A percentile compares a stretch with the other conserved stretches of the same genome.
Conservation (phyloP, 352 stramenopile species). For the Globisporangium camurandrum region DNA sequence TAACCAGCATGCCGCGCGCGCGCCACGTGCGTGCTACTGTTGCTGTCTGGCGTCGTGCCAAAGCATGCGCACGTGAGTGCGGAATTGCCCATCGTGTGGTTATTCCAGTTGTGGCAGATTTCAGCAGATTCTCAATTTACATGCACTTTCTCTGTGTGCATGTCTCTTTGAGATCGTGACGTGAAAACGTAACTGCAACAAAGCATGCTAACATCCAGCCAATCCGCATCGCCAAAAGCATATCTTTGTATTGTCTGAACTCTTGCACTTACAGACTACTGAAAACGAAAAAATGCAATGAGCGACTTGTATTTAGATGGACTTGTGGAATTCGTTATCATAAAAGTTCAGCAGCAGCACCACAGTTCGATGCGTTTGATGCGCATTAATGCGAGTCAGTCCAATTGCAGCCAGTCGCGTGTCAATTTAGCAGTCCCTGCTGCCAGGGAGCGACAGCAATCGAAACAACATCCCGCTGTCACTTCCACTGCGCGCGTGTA, state of each 20-base stretch:
- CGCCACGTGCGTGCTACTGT: too few species aligned
- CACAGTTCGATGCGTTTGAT: neutral
- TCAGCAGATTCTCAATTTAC: neutral
- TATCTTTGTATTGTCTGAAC: too few species aligned
- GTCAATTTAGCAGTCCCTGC: neutral
- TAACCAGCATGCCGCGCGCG: too few species aligned
- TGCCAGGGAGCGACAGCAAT: too few species aligned
- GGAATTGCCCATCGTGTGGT: constrained; percentile 15
- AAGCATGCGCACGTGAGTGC: constrained; percentile 17
- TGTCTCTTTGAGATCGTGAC: constrained; percentile 1
- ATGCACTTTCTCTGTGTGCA: too few species aligned
- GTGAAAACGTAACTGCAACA: neutral
- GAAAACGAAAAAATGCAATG: too few species aligned
- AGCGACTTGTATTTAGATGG: too few species aligned
- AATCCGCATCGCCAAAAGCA: constrained; percentile 1
- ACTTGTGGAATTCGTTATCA: too few species aligned
- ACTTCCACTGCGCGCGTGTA: constrained; percentile 48
- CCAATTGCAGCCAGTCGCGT: too few species aligned
- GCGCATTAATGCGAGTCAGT: neutral
- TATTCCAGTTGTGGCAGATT: neutral
- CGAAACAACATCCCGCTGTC: neutral
- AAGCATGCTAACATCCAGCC: constrained; percentile 3
- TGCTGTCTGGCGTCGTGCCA: neutral
- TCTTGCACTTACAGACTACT: too few species aligned
- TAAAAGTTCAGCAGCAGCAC: too few species aligned